Base-by-base conservation (phyloP, 2,329 filamentous ascomycete species). In the Ophiognomonia clavigignenti-juglandacearum region DNA sequence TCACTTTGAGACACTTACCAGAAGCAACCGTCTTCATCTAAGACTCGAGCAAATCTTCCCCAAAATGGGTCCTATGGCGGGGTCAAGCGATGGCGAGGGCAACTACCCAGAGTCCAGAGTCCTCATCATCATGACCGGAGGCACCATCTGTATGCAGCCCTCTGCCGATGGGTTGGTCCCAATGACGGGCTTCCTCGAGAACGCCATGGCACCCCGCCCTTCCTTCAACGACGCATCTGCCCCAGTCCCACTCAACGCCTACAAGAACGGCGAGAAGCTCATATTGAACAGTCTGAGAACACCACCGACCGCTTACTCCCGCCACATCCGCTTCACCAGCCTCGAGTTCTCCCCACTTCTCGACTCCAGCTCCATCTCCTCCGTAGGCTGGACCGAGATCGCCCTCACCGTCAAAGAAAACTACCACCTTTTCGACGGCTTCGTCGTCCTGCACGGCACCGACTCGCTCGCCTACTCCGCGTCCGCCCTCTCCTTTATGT, bases 401-500 rank as follows among this genome's bases (percentile, higher is more conserved):
- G 88, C 90, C 1, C 70, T 75, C 42, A 80, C 85, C n/a, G 80
- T 96, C 55, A 77, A 82, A 56, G 81, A 85, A 54, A 96, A 96
- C 66, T 96, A 96, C 65, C 83, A 84, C 53, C 76, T 88, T 0
- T 96, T 90, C 59, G 91, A 96, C 63, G 89, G 87, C 18, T 96
- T 96, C 61, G 88, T 96, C 19, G 83, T 96, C 34, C 80, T 95
- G 27, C 90, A 96, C 64, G 90, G 90, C 51, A 96, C 90, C 6
- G 90, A 96, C 66, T 95, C 88, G 37, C 73, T 96, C 43, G 87
- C 86, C 16, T 96, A 96, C 67, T 93, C 89, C 4, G 87, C 87
- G 52, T 95, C 89, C 5, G 91, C 91, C 4, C 74, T 96, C 48
- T 93, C 88, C 56, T 96, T 96, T 70, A 95, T 96, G 88, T 80